These are phyloP conservation scores for Colletotrichum eleusines DNA, from an alignment of 2,329 filamentous ascomycete species.

Conservation along the genomic window DNA sequence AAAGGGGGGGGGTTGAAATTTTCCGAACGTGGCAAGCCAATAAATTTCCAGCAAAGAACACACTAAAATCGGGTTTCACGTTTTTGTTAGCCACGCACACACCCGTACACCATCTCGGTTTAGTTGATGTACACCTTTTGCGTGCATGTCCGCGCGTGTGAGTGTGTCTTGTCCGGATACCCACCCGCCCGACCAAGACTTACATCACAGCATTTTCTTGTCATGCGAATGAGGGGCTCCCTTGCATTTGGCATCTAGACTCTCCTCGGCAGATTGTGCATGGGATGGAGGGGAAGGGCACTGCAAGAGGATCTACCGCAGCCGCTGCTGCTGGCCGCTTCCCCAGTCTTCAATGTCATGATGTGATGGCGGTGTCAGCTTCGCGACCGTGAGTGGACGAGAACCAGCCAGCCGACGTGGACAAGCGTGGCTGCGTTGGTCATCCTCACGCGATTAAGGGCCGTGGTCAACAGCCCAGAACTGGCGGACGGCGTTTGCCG, in stretches of 20 bases:
- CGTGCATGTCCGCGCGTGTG: neutral
- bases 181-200: constrained; percentile 2
- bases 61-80: neutral
- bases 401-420: constrained; percentile 38
- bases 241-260: constrained; percentile 8
- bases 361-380: constrained; percentile 39
- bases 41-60: neutral
- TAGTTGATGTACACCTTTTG: neutral
- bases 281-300: neutral
- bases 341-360: constrained; percentile 11
- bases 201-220: neutral
- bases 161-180: neutral
- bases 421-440: constrained; percentile 35
- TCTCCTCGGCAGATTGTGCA: neutral
- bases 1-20: neutral
- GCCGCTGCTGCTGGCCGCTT: neutral
- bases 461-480: constrained; percentile 24
- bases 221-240: constrained; percentile 7
- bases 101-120: neutral
- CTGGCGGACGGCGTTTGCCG: constrained; percentile 36
- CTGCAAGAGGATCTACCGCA: constrained; percentile 8
- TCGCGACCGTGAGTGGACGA: constrained; percentile 29
- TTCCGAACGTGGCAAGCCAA: constrained; percentile 10
- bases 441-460: constrained; percentile 30
- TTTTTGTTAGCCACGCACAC: neutral